These are phyloP conservation scores for Papiliotrema fonsecae DNA, from an alignment of 1,284 basidiomycete species.

Conservation along the genomic window DNA sequence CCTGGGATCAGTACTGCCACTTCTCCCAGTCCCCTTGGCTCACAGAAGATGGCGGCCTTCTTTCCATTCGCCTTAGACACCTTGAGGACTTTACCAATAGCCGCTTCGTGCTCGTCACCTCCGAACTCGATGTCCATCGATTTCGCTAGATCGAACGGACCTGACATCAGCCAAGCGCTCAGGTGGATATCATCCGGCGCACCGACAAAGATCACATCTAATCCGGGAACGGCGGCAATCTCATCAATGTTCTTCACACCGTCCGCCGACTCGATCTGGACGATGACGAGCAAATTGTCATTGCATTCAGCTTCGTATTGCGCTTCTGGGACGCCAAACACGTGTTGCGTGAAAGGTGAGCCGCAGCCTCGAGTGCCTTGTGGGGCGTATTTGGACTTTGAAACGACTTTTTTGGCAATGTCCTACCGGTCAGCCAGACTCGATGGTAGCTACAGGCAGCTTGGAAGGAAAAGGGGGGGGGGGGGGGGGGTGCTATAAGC, in stretches of 20 bases:
- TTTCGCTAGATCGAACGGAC: conserved; percentile 60
- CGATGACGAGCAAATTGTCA: conserved; percentile 22
- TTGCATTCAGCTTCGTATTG: conserved; percentile 26
- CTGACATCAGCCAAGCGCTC: conserved; percentile 8
- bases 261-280: conserved; percentile 32
- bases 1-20: too few relatives aligned
- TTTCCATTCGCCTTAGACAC: conserved; percentile 57
- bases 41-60: conserved; percentile 51
- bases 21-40: too few relatives aligned
- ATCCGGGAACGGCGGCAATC: conserved; percentile 46
- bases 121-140: conserved; percentile 23
- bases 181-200: neutral
- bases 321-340: conserved; percentile 18
- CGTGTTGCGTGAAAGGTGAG: conserved; percentile 22
- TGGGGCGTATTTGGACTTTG: conserved; percentile 22
- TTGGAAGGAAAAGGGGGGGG: neutral
- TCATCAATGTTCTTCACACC: conserved; percentile 31
- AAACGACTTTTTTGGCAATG: conserved; percentile 17
- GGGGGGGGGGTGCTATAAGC: neutral
- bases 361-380: conserved; percentile 23
- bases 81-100: conserved; percentile 57
- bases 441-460: neutral
- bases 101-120: conserved; percentile 48
- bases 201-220: conserved; percentile 63
- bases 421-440: conserved; percentile 36